Conservation (phyloP, 2,329 filamentous ascomycete species). For the Fusarium sambucinum region DNA sequence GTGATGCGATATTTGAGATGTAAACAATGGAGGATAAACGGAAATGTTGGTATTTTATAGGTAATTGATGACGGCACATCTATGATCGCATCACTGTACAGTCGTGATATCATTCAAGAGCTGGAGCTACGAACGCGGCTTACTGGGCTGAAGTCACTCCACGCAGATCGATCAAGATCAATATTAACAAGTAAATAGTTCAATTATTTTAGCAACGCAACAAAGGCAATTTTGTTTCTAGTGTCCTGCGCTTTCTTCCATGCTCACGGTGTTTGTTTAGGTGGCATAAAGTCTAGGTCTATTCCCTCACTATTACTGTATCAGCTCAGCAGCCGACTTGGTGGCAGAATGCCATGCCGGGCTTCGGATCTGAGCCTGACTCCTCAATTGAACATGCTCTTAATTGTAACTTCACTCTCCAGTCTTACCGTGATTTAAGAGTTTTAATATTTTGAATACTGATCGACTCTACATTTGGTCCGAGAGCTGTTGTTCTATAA, state of each 20-base stretch:
- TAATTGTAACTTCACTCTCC: background rate
- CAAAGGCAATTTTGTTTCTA: background rate
- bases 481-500: background rate
- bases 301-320: background rate
- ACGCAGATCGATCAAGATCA: background rate
- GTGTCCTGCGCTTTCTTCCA: background rate
- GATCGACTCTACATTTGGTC: background rate
- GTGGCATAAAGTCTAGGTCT: background rate
- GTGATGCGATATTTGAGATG: background rate
- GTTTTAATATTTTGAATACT: background rate
- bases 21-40: background rate
- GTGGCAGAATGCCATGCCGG: background rate
- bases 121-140: background rate
- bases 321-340: background rate
- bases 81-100: constrained; percentile 2
- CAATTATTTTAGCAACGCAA: background rate
- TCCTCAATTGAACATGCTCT: background rate
- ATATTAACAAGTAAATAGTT: background rate
- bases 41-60: background rate
- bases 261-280: background rate
- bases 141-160: background rate
- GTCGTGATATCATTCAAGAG: constrained; percentile 2
- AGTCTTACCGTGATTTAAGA: background rate
- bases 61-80: background rate
- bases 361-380: background rate